Evolutionary conservation across 2,329 filamentous ascomycete genomes (phyloP).

Genomic region (Botrytis paeoniae): DNA sequence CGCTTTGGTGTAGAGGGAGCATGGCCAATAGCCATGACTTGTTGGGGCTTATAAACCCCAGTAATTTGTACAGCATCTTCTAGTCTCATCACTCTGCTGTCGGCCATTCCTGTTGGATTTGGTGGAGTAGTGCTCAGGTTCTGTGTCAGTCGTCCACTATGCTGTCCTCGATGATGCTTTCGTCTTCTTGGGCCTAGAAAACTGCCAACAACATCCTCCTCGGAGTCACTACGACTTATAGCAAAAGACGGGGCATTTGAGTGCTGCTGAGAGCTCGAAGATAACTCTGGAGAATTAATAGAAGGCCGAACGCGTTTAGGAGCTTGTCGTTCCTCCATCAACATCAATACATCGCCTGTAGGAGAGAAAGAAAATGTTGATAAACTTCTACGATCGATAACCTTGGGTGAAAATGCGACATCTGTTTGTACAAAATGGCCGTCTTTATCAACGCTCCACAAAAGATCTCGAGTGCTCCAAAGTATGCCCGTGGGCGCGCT

Average conservation of each 20-base stretch:
- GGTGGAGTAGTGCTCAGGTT: conserved; percentile 56
- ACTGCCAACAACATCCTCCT: conserved; percentile 60
- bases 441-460: conserved; percentile 65
- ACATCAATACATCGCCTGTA: conserved; percentile 57
- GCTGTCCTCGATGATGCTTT: conserved; percentile 43
- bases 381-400: conserved; percentile 60
- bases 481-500: conserved; percentile 55
- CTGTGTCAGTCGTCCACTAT: conserved; percentile 45
- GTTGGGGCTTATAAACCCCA: conserved; percentile 56
- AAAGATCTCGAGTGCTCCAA: conserved; percentile 62
- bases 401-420: conserved; percentile 59
- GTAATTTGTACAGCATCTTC: conserved; percentile 59
- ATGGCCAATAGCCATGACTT: conserved; percentile 60
- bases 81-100: conserved; percentile 48
- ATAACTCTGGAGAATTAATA: conserved; percentile 32
- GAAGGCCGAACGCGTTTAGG: conserved; percentile 44
- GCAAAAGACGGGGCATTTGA: conserved; percentile 51
- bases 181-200: conserved; percentile 52
- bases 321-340: conserved; percentile 56
- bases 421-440: conserved; percentile 63
- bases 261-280: conserved; percentile 40
- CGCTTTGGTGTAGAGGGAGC: conserved; percentile 52
- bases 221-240: conserved; percentile 60
- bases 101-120: conserved; percentile 36
- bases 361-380: conserved; percentile 61